Conservation (phyloP, 2,329 filamentous ascomycete species). For the Talaromyces sp. region DNA sequence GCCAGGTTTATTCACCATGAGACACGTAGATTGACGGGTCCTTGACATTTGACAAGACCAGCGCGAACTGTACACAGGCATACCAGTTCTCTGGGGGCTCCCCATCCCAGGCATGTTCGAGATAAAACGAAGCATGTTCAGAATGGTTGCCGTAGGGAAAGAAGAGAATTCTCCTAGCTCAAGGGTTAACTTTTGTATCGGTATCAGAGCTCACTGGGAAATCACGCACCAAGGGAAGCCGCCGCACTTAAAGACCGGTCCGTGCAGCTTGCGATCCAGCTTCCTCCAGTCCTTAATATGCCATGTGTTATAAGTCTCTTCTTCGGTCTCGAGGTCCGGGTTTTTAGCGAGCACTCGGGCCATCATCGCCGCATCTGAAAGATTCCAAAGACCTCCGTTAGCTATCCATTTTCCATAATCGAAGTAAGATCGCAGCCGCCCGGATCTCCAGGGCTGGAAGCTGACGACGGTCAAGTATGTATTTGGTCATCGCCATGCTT, state of each 20-base stretch:
- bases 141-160: conserved; percentile 95
- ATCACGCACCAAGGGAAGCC: conserved; percentile 78
- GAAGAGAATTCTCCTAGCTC: conserved; percentile 80
- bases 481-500: neutral
- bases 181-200: conserved; percentile 25
- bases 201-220: neutral
- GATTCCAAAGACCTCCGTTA: conserved; percentile 14
- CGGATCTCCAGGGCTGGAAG: neutral
- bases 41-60: conserved; percentile 92
- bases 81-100: conserved; percentile 90
- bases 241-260: conserved; percentile 82
- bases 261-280: conserved; percentile 78
- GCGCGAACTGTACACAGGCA: conserved; percentile 91
- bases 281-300: conserved; percentile 80
- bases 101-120: conserved; percentile 85
- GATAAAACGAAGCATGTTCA: conserved; percentile 90
- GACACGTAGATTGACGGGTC: conserved; percentile 79
- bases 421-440: neutral
- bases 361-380: conserved; percentile 79
- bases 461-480: neutral
- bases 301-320: conserved; percentile 81
- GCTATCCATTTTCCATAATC: conserved; percentile 2
- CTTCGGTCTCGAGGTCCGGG: conserved; percentile 78
- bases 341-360: conserved; percentile 74
- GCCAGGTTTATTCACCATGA: conserved; percentile 60